phyloP scores from a whole-genome alignment of 1,284 basidiomycete genomes.

The Tylopilus orsonianus region DNA sequence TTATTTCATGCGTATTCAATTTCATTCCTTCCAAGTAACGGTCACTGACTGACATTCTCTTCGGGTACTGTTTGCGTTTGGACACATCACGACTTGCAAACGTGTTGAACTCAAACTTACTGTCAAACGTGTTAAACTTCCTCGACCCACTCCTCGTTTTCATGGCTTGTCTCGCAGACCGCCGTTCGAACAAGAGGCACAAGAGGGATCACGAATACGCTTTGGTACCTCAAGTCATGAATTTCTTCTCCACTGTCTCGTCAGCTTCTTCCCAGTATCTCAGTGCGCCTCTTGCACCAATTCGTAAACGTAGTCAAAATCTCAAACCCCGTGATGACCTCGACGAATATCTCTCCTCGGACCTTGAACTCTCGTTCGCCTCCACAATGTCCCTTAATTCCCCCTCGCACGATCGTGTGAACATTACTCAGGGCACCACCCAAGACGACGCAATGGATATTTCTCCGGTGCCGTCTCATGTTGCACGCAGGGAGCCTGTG shows the following conservation, averaged over 20 bases:
- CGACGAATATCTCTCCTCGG: constrained; percentile 67
- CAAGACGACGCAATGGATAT: constrained; percentile 73
- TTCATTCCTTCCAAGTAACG: constrained; percentile 8
- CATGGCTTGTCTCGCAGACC: constrained; percentile 32
- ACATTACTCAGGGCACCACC: constrained; percentile 46
- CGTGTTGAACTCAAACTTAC: constrained; percentile 10
- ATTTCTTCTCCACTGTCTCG: constrained; percentile 44
- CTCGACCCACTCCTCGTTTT: constrained; percentile 5
- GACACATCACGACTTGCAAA: constrained; percentile 1
- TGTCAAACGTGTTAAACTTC: constrained; percentile 8
- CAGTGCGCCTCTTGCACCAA: constrained; percentile 48
- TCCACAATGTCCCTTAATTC: constrained; percentile 77
- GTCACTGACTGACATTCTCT: constrained; percentile 20
- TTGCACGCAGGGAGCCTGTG: constrained; percentile 30
- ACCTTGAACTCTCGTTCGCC: constrained; percentile 77
- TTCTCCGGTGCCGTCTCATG: constrained; percentile 58
- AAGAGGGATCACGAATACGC: constrained; percentile 39
- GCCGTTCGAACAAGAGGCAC: constrained; percentile 43
- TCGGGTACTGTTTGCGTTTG: constrained; percentile 3
- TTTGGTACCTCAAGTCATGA: constrained; percentile 42
- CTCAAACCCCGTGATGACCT: constrained; percentile 47
- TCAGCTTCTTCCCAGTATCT: constrained; percentile 47
- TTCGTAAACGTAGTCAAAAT: constrained; percentile 47
- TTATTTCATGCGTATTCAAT: constrained; percentile 25
- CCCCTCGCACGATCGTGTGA: constrained; percentile 48